Evolutionary conservation across 1,284 basidiomycete genomes (phyloP).

Genomic region (Sphagnurus paluster): DNA sequence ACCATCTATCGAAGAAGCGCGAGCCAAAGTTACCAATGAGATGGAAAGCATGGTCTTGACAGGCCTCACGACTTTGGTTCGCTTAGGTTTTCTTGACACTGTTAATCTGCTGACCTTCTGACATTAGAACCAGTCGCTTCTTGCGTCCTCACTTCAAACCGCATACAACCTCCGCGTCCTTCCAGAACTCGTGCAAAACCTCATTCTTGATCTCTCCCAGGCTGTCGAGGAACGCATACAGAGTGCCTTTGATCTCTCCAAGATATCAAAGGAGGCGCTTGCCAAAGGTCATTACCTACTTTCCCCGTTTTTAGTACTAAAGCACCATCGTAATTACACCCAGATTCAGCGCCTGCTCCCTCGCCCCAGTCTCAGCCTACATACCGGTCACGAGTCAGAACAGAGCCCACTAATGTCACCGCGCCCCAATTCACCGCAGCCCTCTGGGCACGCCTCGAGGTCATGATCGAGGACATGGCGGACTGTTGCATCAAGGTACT

Average conservation of each 20-base stretch:
- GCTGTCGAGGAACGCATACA: slow-evolving; percentile 82
- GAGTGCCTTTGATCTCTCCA: slow-evolving; percentile 81
- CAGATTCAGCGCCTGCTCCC: slow-evolving; percentile 39
- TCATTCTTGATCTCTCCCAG: slow-evolving; percentile 81
- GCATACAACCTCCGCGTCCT: slow-evolving; percentile 90
- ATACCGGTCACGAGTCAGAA: slow-evolving; percentile 81
- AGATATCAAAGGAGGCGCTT: slow-evolving; percentile 81
- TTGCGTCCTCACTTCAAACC: slow-evolving; percentile 92
- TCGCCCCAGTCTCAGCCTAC: slow-evolving; percentile 38
- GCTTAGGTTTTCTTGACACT: too few species aligned
- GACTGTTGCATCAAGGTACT: slow-evolving; percentile 86
- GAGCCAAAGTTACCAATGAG: slow-evolving; percentile 69
- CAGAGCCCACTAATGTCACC: slow-evolving; percentile 82
- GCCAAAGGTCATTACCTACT: slow-evolving; percentile 60
- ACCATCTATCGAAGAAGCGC: slow-evolving; percentile 69
- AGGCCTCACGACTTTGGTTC: slow-evolving; percentile 73
- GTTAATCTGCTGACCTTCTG: too few species aligned
- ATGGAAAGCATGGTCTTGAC: slow-evolving; percentile 88
- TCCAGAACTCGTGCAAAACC: slow-evolving; percentile 78
- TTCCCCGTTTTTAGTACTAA: slow-evolving; percentile 7
- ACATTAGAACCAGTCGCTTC: slow-evolving; percentile 80
- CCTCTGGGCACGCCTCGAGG: slow-evolving; percentile 83
- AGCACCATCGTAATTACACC: too few species aligned
- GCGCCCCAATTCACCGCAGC: slow-evolving; percentile 81
- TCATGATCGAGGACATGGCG: slow-evolving; percentile 86